Evolutionary conservation across 2,329 filamentous ascomycete genomes (phyloP).

Genomic region (Aureobasidium namibiae): DNA sequence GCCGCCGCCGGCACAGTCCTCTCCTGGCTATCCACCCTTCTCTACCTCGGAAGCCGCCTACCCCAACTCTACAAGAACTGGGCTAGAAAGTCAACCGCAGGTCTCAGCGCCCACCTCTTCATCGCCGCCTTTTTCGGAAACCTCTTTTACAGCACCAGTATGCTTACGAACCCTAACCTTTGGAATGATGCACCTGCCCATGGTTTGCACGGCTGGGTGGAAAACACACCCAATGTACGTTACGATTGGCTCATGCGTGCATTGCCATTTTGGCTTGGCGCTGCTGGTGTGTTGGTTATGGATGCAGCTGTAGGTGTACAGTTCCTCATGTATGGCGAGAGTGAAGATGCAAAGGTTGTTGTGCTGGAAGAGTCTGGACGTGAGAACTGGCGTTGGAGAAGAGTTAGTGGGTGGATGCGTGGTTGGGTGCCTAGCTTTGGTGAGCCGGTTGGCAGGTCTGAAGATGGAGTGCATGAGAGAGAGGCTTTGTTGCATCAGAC

Average conservation of each 20-base stretch:
- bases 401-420: slow-evolving; percentile 57
- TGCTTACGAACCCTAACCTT: slow-evolving; percentile 55
- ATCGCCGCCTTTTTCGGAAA: slow-evolving; percentile 60
- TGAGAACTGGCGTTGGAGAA: slow-evolving; percentile 42
- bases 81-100: slow-evolving; percentile 53
- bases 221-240: slow-evolving; percentile 45
- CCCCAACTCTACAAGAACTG: slow-evolving; percentile 62
- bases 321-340: slow-evolving; percentile 53
- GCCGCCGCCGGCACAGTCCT: slow-evolving; percentile 43
- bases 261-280: slow-evolving; percentile 57
- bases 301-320: slow-evolving; percentile 57
- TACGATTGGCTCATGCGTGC: slow-evolving; percentile 50
- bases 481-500: not conserved
- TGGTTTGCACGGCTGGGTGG: slow-evolving; percentile 51
- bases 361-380: slow-evolving; percentile 37
- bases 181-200: slow-evolving; percentile 51
- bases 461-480: not conserved
- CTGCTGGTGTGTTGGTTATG: slow-evolving; percentile 54
- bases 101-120: slow-evolving; percentile 56
- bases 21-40: slow-evolving; percentile 48
- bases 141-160: slow-evolving; percentile 55
- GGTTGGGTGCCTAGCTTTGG: slow-evolving; percentile 53
- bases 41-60: slow-evolving; percentile 52
- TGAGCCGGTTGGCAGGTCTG: slow-evolving; percentile 20
- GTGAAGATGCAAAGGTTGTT: slow-evolving; percentile 40